Base-by-base conservation (phyloP, 192 early-diverging fungal species). In the Helicostylum pulchrum region DNA sequence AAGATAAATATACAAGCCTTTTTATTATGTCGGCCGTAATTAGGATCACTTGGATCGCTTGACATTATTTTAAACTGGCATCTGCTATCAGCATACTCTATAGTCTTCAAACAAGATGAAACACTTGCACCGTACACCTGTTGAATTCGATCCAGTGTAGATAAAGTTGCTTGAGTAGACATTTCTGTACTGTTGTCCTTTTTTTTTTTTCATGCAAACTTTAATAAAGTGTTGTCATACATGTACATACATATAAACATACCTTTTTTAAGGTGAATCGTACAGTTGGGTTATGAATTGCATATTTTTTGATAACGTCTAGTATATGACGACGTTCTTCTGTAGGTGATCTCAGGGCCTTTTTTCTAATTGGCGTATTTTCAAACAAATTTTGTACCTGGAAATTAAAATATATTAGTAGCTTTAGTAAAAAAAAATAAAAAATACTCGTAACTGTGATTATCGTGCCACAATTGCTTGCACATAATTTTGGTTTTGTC, bases 311-410 rank as follows among this genome's bases (percentile, higher is more conserved):
- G 9, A 62, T 12, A 19, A 48, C 19, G 6, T 48, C 31, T 14
- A 51, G 8, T 51, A 51, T 62, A 12, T 14, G 48, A 1, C 23
- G n/a, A 19, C 36, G 48, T 15, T 54, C 53, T 20, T 62, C 47
- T 6, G 19, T 11, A 11, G 31, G 7, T 51, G 61, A 20, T 39
- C 5, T 21, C 47, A 62, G 32, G 1, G 31, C n/a, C 47, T 62
- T 62, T 51, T 23, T 31, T 51, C 31, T 31, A 11, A 34, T 21
- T 15, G 61, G 47, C 23, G 17, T 15, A 14, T 62, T 62, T 21
- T 50, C n/a, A 51, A 62, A 51, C 17, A 62, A 8, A 51, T 51
- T 30, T 43, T 62, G 19, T 7, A 62, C n/a, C 47, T 50, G 26
- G 5, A n/a, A 9, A 34, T 7, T 23, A 21, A 30, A 26, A 19